These are phyloP conservation scores for Mucor sp. DNA, from an alignment of 371 early-diverging fungal genomes.

Conservation along the genomic window DNA sequence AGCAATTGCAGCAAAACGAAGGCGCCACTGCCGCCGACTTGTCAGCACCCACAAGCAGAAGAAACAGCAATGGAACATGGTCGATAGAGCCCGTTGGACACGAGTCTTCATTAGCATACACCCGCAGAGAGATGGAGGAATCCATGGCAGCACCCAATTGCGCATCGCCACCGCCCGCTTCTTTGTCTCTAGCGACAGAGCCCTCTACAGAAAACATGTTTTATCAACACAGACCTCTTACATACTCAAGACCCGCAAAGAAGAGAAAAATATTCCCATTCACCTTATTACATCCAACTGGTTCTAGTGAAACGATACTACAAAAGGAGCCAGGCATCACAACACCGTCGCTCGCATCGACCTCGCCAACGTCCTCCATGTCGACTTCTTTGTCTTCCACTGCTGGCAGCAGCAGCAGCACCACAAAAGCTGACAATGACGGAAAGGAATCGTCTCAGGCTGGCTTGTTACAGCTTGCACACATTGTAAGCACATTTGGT, in stretches of 20 bases:
- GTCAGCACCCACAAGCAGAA: not conserved
- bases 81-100: slow-evolving; percentile 3
- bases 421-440: not conserved
- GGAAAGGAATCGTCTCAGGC: slow-evolving; percentile 13
- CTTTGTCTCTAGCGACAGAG: not conserved
- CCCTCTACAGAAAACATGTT: not conserved
- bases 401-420: not conserved
- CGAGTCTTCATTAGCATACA: not conserved
- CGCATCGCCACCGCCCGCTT: not conserved
- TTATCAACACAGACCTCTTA: slow-evolving; percentile 20
- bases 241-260: not conserved
- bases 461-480: slow-evolving; percentile 37
- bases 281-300: slow-evolving; percentile 22
- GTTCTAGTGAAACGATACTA: slow-evolving; percentile 2
- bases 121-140: not conserved
- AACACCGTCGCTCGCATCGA: not conserved
- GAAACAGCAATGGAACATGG: slow-evolving; percentile 3
- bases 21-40: not conserved
- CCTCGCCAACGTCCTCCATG: not conserved
- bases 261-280: slow-evolving; percentile 7
- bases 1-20: slow-evolving; percentile 2
- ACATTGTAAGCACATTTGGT: slow-evolving; percentile 50
- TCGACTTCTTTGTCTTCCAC: not conserved
- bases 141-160: not conserved
- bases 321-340: not conserved